A percentile compares a stretch with the other conserved stretches of the same genome.
These are phyloP conservation scores for Pugionium dolabratum DNA, from an alignment of 345 rosid genomes.

Conservation along the genomic window DNA sequence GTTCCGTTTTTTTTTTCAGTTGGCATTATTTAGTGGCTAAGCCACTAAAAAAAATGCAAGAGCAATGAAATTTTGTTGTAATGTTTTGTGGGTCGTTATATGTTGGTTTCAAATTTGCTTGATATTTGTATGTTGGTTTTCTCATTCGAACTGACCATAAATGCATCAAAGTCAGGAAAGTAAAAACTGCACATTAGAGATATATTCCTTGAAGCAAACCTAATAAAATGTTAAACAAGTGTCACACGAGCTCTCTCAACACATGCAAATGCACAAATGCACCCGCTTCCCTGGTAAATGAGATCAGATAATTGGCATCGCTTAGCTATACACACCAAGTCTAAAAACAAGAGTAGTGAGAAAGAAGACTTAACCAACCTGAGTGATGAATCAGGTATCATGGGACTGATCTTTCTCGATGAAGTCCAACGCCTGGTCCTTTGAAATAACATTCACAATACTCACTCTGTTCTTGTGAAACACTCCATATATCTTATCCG, in stretches of 20 bases:
- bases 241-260: conserved; percentile 28
- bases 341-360: not conserved
- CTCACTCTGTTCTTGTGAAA: conserved; percentile 88
- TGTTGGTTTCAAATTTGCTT: not conserved
- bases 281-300: conserved; percentile 23
- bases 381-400: conserved; percentile 55
- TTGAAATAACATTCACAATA: conserved; percentile 68
- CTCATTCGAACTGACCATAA: conserved; percentile 11
- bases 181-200: conserved; percentile 27
- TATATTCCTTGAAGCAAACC: conserved; percentile 31
- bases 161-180: not conserved
- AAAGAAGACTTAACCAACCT: conserved; percentile 44
- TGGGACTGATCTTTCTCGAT: conserved; percentile 93
- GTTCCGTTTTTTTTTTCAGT: conserved; percentile 59
- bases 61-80: not conserved
- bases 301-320: conserved; percentile 10
- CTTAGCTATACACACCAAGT: not conserved
- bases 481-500: conserved; percentile 93
- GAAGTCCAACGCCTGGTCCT: conserved; percentile 80
- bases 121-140: not conserved
- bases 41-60: not conserved
- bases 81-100: not conserved
- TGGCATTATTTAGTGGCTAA: conserved; percentile 41
- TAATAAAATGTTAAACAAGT: conserved; percentile 13
- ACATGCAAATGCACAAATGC: conserved; percentile 20